Evolutionary conservation across 208 protist species (phyloP).

Genomic region (Trypanosoma vivax): DNA sequence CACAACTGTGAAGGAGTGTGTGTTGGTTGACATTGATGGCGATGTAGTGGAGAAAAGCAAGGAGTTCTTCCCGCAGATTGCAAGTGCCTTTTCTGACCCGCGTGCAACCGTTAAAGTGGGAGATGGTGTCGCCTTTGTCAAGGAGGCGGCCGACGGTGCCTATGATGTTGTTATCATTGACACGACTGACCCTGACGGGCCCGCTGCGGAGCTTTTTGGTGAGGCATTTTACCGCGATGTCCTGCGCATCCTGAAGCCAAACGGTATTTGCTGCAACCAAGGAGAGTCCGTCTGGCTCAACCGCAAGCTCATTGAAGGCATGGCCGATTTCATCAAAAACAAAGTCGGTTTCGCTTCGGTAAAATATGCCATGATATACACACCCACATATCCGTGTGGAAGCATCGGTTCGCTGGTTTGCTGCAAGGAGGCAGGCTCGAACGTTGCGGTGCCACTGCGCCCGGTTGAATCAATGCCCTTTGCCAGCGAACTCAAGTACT

Average conservation of each 20-base stretch:
- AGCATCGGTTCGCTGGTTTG: constrained; percentile 88
- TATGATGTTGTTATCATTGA: constrained; percentile 95
- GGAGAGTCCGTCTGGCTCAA: constrained; percentile 91
- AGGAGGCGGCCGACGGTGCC: constrained; percentile 50
- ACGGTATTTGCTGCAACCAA: constrained; percentile 86
- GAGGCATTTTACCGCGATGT: constrained; percentile 81
- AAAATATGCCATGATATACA: constrained; percentile 90
- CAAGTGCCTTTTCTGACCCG: constrained; percentile 64
- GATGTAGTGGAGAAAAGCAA: constrained; percentile 84
- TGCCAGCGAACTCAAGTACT: constrained; percentile 78
- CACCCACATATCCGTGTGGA: constrained; percentile 92
- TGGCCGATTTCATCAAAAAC: constrained; percentile 74
- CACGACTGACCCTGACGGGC: constrained; percentile 91
- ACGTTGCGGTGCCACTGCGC: constrained; percentile 52
- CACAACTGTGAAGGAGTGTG: constrained; percentile 81
- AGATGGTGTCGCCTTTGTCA: constrained; percentile 86
- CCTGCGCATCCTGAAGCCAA: constrained; percentile 67
- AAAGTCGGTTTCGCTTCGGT: constrained; percentile 74
- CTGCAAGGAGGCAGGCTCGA: constrained; percentile 49
- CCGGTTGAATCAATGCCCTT: constrained; percentile 61
- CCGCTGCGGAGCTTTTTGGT: constrained; percentile 83
- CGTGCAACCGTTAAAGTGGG: constrained; percentile 65
- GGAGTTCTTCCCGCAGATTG: constrained; percentile 76
- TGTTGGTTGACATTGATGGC: constrained; percentile 97
- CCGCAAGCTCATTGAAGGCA: constrained; percentile 84